A percentile compares a stretch with the other conserved stretches of the same genome.
phyloP scores from a whole-genome alignment of 805 yeast genomes.

The Cyberlindnera galapagoensis region DNA sequence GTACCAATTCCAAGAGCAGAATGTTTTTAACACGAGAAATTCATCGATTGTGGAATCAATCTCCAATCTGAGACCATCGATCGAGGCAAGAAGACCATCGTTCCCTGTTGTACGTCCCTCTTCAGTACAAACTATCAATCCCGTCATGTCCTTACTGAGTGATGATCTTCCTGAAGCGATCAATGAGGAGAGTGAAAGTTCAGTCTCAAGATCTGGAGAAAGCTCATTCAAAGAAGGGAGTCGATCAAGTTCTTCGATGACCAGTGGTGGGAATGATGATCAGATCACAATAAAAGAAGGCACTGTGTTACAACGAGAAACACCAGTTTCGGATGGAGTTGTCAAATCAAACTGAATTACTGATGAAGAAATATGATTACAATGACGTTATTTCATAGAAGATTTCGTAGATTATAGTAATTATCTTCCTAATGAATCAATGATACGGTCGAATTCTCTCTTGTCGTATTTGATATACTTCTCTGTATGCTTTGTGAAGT shows the following conservation, averaged over 20 bases:
- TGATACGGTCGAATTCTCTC: constrained; percentile 33
- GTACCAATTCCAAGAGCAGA: constrained; percentile 18
- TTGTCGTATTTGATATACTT: constrained; percentile 67
- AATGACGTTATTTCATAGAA: neutral
- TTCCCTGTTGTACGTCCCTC: constrained; percentile 5
- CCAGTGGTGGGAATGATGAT: too few species aligned
- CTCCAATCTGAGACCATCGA: constrained; percentile 1
- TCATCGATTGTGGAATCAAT: neutral
- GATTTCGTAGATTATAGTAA: neutral
- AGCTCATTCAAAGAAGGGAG: constrained; percentile 7
- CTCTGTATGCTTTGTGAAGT: constrained; percentile 60
- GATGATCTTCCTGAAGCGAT: constrained; percentile 3
- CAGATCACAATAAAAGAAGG: neutral
- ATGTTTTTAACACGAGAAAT: constrained; percentile 4
- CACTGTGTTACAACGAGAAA: too few species aligned
- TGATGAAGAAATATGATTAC: too few species aligned
- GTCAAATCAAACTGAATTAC: too few species aligned
- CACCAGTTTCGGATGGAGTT: too few species aligned
- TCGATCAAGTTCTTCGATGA: constrained; percentile 7
- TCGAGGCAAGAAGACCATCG: constrained; percentile 3
- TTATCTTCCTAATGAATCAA: constrained; percentile 27
- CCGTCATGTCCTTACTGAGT: constrained; percentile 9
- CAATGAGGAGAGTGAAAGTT: constrained; percentile 13
- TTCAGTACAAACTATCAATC: constrained; percentile 4
- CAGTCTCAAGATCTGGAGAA: constrained; percentile 11